Conservation (phyloP, 495 filamentous ascomycete species). For the Penicillium malachiteum region DNA sequence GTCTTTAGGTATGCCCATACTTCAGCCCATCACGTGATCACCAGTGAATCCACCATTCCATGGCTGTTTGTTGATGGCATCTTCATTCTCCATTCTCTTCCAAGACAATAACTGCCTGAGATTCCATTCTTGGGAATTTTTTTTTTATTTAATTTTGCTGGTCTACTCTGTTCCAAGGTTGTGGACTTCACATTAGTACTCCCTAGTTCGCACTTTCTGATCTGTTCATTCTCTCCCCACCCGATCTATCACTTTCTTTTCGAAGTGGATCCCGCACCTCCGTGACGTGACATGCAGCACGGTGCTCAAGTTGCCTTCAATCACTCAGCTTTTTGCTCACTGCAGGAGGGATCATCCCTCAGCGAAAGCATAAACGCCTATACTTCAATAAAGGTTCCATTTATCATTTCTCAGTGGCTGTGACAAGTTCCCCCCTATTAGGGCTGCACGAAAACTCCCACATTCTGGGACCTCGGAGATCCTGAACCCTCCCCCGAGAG, state of each 20-base stretch:
- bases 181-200: neutral
- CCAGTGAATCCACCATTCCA: no score
- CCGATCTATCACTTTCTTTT: slow-evolving; percentile 13
- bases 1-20: no score
- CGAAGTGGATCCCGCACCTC: slow-evolving; percentile 15
- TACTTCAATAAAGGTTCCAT: no score
- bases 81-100: no score
- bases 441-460: neutral
- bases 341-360: slow-evolving; percentile 12
- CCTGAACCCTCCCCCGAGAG: neutral
- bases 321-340: slow-evolving; percentile 3
- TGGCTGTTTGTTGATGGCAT: no score
- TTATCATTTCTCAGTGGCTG: neutral
- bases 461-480: neutral
- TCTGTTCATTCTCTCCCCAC: slow-evolving; percentile 7
- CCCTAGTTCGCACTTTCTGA: slow-evolving; percentile 1
- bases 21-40: no score
- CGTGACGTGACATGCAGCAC: slow-evolving; percentile 23
- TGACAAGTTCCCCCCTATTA: neutral
- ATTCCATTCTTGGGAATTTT: no score
- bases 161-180: no score
- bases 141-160: neutral
- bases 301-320: slow-evolving; percentile 7
- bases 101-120: no score
- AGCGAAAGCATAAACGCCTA: no score